Evolutionary conservation across 2,329 filamentous ascomycete species (phyloP).

Genomic region (Dothideomycetidae sp.): DNA sequence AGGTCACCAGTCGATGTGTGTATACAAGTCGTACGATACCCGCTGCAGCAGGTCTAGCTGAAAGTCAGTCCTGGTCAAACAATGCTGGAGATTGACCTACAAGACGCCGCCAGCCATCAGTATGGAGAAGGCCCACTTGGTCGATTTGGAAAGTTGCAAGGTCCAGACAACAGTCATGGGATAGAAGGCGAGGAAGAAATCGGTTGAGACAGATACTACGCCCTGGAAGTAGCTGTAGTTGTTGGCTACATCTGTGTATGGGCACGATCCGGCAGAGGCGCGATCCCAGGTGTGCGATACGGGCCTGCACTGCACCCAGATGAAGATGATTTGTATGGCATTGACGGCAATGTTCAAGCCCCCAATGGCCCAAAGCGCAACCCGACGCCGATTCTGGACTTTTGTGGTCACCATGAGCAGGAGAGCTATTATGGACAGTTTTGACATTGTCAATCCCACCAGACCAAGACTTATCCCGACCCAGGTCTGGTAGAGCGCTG

Average conservation of each 20-base stretch:
- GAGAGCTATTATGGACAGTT: constrained; percentile 5
- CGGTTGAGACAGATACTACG: not conserved
- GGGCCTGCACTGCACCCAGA: constrained; percentile 4
- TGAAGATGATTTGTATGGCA: constrained; percentile 5
- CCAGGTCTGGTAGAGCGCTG: constrained; percentile 4
- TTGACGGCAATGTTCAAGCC: constrained; percentile 4
- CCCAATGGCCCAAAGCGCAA: constrained; percentile 2
- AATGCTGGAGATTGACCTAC: constrained; percentile 1
- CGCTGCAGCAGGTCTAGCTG: constrained; percentile 3
- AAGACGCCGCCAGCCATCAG: constrained; percentile 8
- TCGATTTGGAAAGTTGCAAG: constrained; percentile 2
- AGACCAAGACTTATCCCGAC: constrained; percentile 6
- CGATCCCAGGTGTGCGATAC: constrained; percentile 2
- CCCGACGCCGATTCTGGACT: constrained; percentile 3
- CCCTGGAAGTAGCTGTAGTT: constrained; percentile 8
- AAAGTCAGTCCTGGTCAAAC: not conserved
- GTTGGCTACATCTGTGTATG: constrained; percentile 1
- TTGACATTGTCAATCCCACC: constrained; percentile 2
- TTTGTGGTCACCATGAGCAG: constrained; percentile 4
- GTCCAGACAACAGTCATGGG: constrained; percentile 8
- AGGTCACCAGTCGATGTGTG: constrained; percentile 5
- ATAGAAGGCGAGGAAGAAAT: constrained; percentile 6
- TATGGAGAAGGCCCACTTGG: constrained; percentile 5
- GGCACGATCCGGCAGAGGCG: constrained; percentile 1
- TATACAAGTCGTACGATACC: constrained; percentile 7